phyloP scores from a whole-genome alignment of 306 rosid genomes.

The Glycine tomentella region DNA sequence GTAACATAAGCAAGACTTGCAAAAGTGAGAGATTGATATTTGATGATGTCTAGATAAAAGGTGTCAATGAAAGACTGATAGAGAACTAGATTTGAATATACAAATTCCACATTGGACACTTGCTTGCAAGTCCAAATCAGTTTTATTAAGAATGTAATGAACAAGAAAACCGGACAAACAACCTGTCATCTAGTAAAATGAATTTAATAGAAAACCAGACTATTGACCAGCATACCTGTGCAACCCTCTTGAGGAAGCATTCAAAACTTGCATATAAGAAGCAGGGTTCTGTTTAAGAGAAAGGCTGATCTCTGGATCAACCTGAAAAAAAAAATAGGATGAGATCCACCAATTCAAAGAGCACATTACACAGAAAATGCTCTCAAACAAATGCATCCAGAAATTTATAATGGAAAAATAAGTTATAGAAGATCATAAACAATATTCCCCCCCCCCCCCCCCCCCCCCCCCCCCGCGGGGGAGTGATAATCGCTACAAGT shows the following conservation, averaged over 20 bases:
- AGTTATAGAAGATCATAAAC: conserved; percentile 10
- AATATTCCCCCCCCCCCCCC: neutral
- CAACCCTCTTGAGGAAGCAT: conserved; percentile 83
- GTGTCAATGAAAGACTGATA: conserved; percentile 12
- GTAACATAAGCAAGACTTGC: conserved; percentile 11
- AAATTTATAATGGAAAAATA: conserved; percentile 20
- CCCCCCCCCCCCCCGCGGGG: too few species aligned
- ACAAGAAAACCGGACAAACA: conserved; percentile 28
- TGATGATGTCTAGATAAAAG: conserved; percentile 33
- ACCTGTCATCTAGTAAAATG: conserved; percentile 15
- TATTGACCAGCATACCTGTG: conserved; percentile 68
- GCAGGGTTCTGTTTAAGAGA: conserved; percentile 80
- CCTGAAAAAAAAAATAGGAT: conserved; percentile 61
- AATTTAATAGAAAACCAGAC: conserved; percentile 21
- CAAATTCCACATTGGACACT: conserved; percentile 32
- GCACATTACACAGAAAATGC: conserved; percentile 26
- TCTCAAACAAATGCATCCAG: conserved; percentile 30
- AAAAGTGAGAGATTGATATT: conserved; percentile 4
- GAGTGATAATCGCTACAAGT: conserved; percentile 17
- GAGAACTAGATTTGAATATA: conserved; percentile 24
- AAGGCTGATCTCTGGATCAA: conserved; percentile 70
- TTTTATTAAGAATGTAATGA: neutral
- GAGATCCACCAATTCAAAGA: conserved; percentile 40
- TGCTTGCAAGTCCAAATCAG: conserved; percentile 24
- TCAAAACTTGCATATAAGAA: conserved; percentile 69